phyloP scores from a whole-genome alignment of 2,329 filamentous ascomycete species.

The Coleophoma eucalyptorum region DNA sequence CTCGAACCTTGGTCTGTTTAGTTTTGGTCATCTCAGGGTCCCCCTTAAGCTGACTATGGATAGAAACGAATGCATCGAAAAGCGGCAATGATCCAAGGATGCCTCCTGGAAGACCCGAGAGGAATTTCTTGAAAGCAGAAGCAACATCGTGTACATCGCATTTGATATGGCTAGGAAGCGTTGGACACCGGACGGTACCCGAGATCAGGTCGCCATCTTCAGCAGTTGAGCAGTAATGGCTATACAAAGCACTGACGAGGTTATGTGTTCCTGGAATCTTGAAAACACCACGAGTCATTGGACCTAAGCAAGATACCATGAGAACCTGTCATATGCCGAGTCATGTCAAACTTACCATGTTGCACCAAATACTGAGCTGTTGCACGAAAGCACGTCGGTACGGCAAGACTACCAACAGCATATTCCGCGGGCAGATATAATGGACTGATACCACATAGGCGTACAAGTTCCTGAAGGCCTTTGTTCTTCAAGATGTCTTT shows the following conservation, averaged over 20 bases:
- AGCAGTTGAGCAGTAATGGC: slow-evolving; percentile 56
- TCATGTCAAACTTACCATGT: slow-evolving; percentile 40
- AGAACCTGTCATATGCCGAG: no score
- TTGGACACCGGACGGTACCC: slow-evolving; percentile 54
- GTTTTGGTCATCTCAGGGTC: slow-evolving; percentile 48
- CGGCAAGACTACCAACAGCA: slow-evolving; percentile 48
- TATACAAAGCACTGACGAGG: slow-evolving; percentile 54
- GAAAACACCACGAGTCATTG: slow-evolving; percentile 53
- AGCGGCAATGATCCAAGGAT: slow-evolving; percentile 59
- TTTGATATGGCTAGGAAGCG: slow-evolving; percentile 56
- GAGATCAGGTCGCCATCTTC: slow-evolving; percentile 44
- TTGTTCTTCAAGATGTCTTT: slow-evolving; percentile 43
- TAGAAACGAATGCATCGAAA: slow-evolving; percentile 59
- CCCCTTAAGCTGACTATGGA: slow-evolving; percentile 51
- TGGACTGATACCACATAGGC: slow-evolving; percentile 58
- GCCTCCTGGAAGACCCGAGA: slow-evolving; percentile 60
- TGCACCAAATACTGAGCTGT: slow-evolving; percentile 62
- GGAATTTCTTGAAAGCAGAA: slow-evolving; percentile 62
- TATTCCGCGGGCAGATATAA: slow-evolving; percentile 58
- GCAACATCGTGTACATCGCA: slow-evolving; percentile 62
- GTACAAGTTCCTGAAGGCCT: slow-evolving; percentile 54
- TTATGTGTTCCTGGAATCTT: slow-evolving; percentile 55
- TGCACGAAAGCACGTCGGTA: slow-evolving; percentile 65
- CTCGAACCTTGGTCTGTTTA: slow-evolving; percentile 53
- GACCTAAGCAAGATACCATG: slow-evolving; percentile 15